phyloP scores from a whole-genome alignment of 306 rosid species.

The Arachis stenosperma region DNA sequence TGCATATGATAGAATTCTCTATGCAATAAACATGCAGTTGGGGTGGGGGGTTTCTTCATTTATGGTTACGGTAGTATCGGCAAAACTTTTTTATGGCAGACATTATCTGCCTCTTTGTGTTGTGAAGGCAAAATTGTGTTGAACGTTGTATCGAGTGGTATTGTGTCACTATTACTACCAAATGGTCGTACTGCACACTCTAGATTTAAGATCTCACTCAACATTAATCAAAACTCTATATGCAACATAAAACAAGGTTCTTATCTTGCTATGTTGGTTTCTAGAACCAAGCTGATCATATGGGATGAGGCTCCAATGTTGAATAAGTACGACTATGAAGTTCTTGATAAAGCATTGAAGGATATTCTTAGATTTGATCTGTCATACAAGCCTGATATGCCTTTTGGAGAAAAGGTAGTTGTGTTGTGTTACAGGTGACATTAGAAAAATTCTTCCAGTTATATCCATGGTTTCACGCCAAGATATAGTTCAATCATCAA shows the following conservation, averaged over 20 bases:
- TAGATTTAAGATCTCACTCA: not conserved
- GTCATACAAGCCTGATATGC: not conserved
- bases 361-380: not conserved
- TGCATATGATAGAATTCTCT: not conserved
- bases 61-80: not conserved
- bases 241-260: not conserved
- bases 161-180: too few relatives aligned
- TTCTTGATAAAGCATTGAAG: not conserved
- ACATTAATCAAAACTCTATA: too few relatives aligned
- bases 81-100: not conserved
- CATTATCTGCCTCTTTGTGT: too few relatives aligned
- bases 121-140: too few relatives aligned
- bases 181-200: not conserved
- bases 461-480: not conserved
- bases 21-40: not conserved
- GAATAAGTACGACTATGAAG: too few relatives aligned
- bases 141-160: not conserved
- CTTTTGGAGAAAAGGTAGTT: not conserved
- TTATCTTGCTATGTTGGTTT: too few relatives aligned
- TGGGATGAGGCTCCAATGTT: too few relatives aligned
- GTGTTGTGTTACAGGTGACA: not conserved
- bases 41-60: too few relatives aligned
- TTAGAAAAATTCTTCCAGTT: not conserved
- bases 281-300: too few relatives aligned
- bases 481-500: not conserved